Evolutionary conservation across 257 asterid genomes (phyloP), one percentile per base, ranked within the genome.

Genomic region (Parsonsia alboflavescens): DNA sequence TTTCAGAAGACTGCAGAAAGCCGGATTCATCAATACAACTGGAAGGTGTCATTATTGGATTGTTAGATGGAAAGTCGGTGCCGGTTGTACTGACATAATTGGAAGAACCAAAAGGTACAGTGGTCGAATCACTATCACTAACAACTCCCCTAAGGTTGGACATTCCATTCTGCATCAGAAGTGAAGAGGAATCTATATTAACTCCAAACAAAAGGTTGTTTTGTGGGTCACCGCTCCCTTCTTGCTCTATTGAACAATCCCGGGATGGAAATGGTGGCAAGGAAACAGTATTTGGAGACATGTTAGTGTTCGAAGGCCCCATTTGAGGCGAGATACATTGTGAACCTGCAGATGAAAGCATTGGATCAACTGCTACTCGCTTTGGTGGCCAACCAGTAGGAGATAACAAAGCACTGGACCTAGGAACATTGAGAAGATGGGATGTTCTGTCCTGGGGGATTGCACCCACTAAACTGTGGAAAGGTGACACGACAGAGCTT

Each of bases 261-360:
- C 90, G 76, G 44, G 90, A 87, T 13, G 96, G 97, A 81, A 89
- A 88, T 0, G 94, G 93, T 62, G 97, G 97, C 78, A 88, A 83
- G 50, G 89, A 81, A 76, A 80, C 81, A 7, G 85, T 77, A 79
- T 72, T 82, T 30, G 80, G 86, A 42, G 87, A 52, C 50, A 71
- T 70, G 36, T 59, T 80, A n/a, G 84, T 53, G 71, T 76, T 79
- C 19, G 80, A 65, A 53, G 75, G 65, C 50, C 85, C 89, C 78
- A 80, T 52, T 72, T 78, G 90, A 59, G 81, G 70, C 13, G 86
- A 71, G 10, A 56, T 68, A 77, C 75, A 62, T 48, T 79, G 81
- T 21, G 84, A 73, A 36, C 73, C 48, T 45, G 79, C 75, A n/a
- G 73, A 76, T 30, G 82, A 63, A 50, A 85, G 78, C 66, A 85